phyloP scores from a whole-genome alignment of 2,329 filamentous ascomycete genomes.

The Fusarium sp. region DNA sequence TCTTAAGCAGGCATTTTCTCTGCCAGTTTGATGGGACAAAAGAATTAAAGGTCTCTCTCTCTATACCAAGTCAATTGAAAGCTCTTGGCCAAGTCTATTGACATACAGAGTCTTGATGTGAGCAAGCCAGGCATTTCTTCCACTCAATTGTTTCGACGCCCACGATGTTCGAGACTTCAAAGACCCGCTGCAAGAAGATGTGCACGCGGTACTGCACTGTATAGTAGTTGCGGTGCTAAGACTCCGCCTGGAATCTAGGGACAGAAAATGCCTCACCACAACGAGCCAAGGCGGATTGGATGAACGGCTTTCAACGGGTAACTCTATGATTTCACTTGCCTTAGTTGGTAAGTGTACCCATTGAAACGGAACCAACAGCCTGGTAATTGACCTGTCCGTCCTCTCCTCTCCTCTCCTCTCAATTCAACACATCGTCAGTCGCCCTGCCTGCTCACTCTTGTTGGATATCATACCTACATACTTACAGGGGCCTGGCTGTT shows the following conservation, averaged over 20 bases:
- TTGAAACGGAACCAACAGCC: conserved; percentile 27
- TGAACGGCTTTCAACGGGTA: conserved; percentile 32
- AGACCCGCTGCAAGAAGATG: conserved; percentile 29
- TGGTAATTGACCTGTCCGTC: conserved; percentile 1
- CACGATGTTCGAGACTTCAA: conserved; percentile 39
- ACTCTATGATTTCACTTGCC: conserved; percentile 18
- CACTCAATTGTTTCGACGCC: conserved; percentile 30
- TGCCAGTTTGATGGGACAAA: conserved; percentile 9
- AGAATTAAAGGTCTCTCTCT: conserved; percentile 9
- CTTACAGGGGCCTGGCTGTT: not conserved
- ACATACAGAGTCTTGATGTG: not conserved
- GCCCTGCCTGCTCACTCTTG: not conserved
- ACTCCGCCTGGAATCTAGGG: conserved; percentile 29
- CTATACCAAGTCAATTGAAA: not conserved
- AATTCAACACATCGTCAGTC: not conserved
- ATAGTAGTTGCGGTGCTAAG: conserved; percentile 32
- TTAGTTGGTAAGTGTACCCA: conserved; percentile 19
- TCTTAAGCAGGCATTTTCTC: conserved; percentile 7
- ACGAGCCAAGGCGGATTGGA: conserved; percentile 7
- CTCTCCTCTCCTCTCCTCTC: not conserved
- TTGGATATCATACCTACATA: not conserved
- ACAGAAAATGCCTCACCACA: conserved; percentile 42
- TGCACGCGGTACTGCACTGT: conserved; percentile 5
- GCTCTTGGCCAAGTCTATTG: not conserved
- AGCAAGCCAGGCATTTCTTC: conserved; percentile 34